Percentiles rank a stretch among this genome's conserved stretches.
These are phyloP conservation scores for Physcomitrellopsis africana DNA, from an alignment of 225 moss, liverwort and hornwort species.

Conservation along the genomic window DNA sequence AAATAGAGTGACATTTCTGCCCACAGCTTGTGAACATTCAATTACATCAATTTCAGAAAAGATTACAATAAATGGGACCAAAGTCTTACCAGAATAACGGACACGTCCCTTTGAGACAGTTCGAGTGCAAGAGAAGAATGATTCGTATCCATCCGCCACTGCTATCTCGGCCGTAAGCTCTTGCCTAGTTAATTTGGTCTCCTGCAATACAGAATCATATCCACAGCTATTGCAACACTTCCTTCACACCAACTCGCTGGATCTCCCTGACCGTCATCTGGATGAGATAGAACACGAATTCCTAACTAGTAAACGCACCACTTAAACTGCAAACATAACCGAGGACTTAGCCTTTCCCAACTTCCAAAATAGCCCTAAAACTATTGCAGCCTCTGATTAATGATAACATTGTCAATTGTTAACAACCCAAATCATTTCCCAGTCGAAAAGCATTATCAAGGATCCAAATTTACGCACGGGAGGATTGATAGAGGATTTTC, in stretches of 20 bases:
- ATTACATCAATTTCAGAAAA: constrained; percentile 19
- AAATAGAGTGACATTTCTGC: background rate
- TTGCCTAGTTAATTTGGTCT: constrained; percentile 80
- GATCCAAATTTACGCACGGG: too few species aligned
- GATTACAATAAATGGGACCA: background rate
- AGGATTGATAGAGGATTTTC: too few species aligned
- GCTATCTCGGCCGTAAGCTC: constrained; percentile 90
- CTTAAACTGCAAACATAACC: constrained; percentile 8
- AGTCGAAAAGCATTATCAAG: too few species aligned
- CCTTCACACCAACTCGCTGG: background rate
- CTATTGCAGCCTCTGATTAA: background rate
- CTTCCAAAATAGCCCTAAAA: background rate
- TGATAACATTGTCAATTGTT: background rate
- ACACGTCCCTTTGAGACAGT: constrained; percentile 64
- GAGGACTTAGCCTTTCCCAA: background rate
- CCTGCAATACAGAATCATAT: constrained; percentile 50
- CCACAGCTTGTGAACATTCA: background rate
- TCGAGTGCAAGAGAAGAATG: constrained; percentile 94
- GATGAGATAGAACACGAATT: background rate
- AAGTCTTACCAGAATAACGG: constrained; percentile 77
- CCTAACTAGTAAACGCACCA: background rate
- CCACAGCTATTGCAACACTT: constrained; percentile 4
- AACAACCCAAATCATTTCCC: background rate
- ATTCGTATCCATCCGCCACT: constrained; percentile 83
- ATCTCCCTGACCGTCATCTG: background rate